phyloP scores from a whole-genome alignment of 1,284 basidiomycete species.

The Hemileia vastatrix region DNA sequence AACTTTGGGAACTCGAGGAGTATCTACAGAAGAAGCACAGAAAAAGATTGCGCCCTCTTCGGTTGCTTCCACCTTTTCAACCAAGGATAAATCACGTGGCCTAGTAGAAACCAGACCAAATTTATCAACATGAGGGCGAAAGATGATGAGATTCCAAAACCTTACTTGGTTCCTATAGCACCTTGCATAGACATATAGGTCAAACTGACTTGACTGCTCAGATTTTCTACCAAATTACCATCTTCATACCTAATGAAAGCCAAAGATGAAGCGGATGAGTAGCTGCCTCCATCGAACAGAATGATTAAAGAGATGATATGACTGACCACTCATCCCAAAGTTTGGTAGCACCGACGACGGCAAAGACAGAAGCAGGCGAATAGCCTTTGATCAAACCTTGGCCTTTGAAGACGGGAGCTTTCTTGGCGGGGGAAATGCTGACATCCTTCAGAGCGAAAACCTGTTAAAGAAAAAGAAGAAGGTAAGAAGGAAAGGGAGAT shows the following conservation, averaged over 20 bases:
- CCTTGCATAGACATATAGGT: constrained; percentile 39
- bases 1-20: constrained; percentile 31
- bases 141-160: not conserved
- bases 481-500: not conserved
- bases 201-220: constrained; percentile 32
- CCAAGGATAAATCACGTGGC: constrained; percentile 35
- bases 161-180: constrained; percentile 29
- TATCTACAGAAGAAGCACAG: constrained; percentile 35
- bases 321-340: constrained; percentile 37
- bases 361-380: constrained; percentile 32
- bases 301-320: not conserved
- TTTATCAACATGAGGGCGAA: not conserved
- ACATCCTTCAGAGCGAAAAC: constrained; percentile 18
- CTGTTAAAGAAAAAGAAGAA: not conserved
- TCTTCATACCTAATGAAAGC: constrained; percentile 27
- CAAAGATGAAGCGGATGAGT: not conserved
- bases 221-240: constrained; percentile 35
- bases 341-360: constrained; percentile 32
- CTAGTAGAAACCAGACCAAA: constrained; percentile 3
- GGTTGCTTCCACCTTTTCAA: constrained; percentile 33
- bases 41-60: constrained; percentile 35
- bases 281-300: not conserved
- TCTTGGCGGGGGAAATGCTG: constrained; percentile 9
- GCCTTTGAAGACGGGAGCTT: constrained; percentile 27
- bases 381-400: constrained; percentile 32